Conservation (phyloP, 2,329 filamentous ascomycete species). For the Pleomassaria siparia region DNA sequence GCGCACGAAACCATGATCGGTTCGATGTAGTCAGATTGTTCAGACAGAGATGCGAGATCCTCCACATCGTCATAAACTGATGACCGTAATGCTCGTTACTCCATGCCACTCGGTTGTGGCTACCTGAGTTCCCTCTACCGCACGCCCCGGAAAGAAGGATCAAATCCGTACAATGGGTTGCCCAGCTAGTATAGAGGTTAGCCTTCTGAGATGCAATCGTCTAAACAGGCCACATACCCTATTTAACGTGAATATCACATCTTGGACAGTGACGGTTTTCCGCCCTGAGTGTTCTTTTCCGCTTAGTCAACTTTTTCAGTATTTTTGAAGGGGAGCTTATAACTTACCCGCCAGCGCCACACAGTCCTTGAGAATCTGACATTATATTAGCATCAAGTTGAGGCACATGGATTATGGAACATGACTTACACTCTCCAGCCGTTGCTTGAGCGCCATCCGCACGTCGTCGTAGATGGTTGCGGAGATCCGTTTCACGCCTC, state of each 20-base stretch:
- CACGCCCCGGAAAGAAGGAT: conserved; percentile 12
- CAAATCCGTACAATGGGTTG: conserved; percentile 27
- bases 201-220: neutral
- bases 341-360: conserved; percentile 23
- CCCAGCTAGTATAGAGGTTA: conserved; percentile 21
- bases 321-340: neutral
- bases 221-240: conserved; percentile 20
- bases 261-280: conserved; percentile 31
- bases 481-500: conserved; percentile 75
- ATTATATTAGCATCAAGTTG: neutral
- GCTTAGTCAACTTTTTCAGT: neutral
- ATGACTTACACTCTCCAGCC: conserved; percentile 46
- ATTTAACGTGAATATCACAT: conserved; percentile 36
- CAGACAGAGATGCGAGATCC: too few species aligned
- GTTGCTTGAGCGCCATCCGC: conserved; percentile 53
- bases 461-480: conserved; percentile 64
- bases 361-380: conserved; percentile 26
- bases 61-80: neutral
- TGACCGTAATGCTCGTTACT: neutral
- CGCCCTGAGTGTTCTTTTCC: conserved; percentile 24
- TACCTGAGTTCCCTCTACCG: neutral
- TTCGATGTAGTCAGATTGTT: too few species aligned
- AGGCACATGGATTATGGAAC: neutral
- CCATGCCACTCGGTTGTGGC: neutral
- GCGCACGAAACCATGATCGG: too few species aligned